Base-by-base conservation (phyloP, 2,329 filamentous ascomycete species). In the Xylaria digitata region DNA sequence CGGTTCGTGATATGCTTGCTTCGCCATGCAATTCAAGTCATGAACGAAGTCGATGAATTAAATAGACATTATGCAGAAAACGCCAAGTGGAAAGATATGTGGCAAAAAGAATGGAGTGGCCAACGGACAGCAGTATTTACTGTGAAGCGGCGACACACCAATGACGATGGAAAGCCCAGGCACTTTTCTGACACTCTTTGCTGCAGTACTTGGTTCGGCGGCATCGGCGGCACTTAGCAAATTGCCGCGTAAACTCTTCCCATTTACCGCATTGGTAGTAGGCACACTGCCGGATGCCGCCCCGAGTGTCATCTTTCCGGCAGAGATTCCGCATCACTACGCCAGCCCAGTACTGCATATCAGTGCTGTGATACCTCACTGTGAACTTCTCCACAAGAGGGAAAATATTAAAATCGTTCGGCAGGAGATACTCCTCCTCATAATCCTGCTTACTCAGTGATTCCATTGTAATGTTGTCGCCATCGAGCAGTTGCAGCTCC, bases 301-400 rank as follows among this genome's bases (percentile, higher is more conserved):
- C 96, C 54, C 93, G 88, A 11, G 92, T 93, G 77, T 99, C 96
- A 78, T 99, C 96, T 82, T 99, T 99, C 71, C 96, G 92, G 84
- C 96, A 99, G 56, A 99, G 87, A 78, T 99, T 99, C 71, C 96
- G 89, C 96, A 99, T 99, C 52, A 99, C 96, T 17, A 99, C 96
- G 69, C 95, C 96, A 19, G 96, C 96, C 96, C 96, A 99, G 82
- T 99, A 99, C 79, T 97, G 95, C 96, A 99, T 99, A 78, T 97
- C 94, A 66, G 93, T 92, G 71, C 92, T 94, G 80, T 97, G 93
- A 77, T 97, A 94, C 71, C 96, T 90, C 34, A 97, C 93, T 4
- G 96, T 99, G 78, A 98, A 99, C 80, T 97, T 98, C 80, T 99
- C 96, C 54, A 99, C 96, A 42, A 99, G 84, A 2, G 96, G 96